Percentiles rank a stretch among this genome's conserved stretches.
Evolutionary conservation across 441 rosid species (phyloP).

Genomic region (Eruca vesicaria): DNA sequence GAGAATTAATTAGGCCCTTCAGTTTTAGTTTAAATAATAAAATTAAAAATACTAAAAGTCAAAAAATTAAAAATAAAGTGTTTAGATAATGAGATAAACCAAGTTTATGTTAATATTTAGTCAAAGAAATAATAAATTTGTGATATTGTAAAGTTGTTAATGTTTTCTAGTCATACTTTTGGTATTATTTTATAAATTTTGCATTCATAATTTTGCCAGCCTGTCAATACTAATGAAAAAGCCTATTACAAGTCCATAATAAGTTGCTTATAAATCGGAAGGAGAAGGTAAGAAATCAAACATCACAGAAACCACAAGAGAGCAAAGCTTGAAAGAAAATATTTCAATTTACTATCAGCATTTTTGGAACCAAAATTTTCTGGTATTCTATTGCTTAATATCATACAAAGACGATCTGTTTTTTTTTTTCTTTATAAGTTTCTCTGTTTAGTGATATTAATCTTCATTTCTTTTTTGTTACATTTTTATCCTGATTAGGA

Average conservation of each 20-base stretch:
- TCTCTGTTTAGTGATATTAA: neutral
- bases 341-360: neutral
- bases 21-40: no score
- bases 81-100: no score
- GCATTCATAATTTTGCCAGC: no score
- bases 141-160: no score
- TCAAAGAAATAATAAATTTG: no score
- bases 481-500: neutral
- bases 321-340: neutral
- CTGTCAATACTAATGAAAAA: neutral
- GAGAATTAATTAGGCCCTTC: no score
- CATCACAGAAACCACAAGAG: conserved; percentile 3
- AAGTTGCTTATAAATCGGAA: conserved; percentile 9
- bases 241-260: conserved; percentile 3
- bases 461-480: neutral
- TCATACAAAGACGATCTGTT: neutral
- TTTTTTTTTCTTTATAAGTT: neutral
- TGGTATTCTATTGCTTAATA: neutral
- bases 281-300: neutral
- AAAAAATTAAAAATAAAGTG: no score
- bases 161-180: no score
- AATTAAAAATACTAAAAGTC: no score
- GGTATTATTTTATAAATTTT: no score
- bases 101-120: no score
- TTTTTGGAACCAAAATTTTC: neutral